Evolutionary conservation across 164 flowering plant genomes (phyloP).

Genomic region (Hamamelis virginiana): DNA sequence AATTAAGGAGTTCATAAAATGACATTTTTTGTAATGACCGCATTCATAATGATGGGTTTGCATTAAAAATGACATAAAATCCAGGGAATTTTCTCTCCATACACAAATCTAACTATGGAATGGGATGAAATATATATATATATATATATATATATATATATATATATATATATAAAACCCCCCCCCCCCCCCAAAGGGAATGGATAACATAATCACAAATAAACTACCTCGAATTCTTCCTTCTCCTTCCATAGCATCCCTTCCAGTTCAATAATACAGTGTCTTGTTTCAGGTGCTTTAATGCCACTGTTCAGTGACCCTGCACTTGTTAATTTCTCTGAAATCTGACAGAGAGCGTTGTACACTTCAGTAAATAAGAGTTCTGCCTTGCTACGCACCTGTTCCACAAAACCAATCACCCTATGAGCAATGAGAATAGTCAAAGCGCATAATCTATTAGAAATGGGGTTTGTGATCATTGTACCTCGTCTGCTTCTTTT

Average conservation of each 20-base stretch:
- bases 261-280: constrained; percentile 57
- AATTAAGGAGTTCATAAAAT: too few species aligned
- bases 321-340: constrained; percentile 37
- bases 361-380: constrained; percentile 78
- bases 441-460: not conserved
- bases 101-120: too few species aligned
- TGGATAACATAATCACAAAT: not conserved
- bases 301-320: constrained; percentile 24
- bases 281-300: constrained; percentile 49
- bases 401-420: constrained; percentile 20
- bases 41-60: too few species aligned
- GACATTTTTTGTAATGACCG: too few species aligned
- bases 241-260: constrained; percentile 68
- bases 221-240: constrained; percentile 73
- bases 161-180: too few species aligned
- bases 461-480: constrained; percentile 4
- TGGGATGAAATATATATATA: too few species aligned
- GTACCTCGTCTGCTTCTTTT: constrained; percentile 77
- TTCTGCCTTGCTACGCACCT: constrained; percentile 68
- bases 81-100: too few species aligned
- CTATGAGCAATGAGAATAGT: not conserved
- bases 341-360: constrained; percentile 58
- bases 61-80: too few species aligned
- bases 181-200: too few species aligned
- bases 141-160: too few species aligned